phyloP scores from a whole-genome alignment of 345 rosid genomes.

The Linum tenue region DNA sequence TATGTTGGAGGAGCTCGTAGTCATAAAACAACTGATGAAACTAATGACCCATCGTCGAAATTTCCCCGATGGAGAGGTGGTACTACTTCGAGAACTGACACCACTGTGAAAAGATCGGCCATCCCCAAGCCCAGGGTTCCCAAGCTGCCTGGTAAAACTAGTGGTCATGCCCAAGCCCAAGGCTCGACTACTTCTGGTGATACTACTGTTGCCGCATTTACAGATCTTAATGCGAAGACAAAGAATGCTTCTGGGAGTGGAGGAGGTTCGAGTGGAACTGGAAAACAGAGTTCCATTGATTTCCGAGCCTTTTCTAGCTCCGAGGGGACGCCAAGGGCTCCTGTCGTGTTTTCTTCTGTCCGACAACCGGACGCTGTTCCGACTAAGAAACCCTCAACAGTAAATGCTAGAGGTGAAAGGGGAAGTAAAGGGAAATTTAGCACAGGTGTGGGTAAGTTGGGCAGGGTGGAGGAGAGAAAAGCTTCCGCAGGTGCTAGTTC shows the following conservation, averaged over 20 bases:
- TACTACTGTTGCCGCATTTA: constrained; percentile 20
- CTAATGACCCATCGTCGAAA: constrained; percentile 33
- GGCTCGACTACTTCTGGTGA: no score
- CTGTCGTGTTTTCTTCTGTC: constrained; percentile 41
- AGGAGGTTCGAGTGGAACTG: constrained; percentile 24
- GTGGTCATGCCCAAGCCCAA: no score
- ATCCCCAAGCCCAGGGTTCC: constrained; percentile 44
- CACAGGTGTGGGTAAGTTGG: constrained; percentile 37
- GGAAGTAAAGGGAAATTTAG: constrained; percentile 36
- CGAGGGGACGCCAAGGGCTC: constrained; percentile 36
- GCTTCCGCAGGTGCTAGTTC: constrained; percentile 15
- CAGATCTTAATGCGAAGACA: constrained; percentile 32
- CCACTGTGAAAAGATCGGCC: constrained; percentile 48
- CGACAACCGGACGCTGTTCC: constrained; percentile 25
- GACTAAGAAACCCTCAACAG: constrained; percentile 15
- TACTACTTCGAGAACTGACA: constrained; percentile 31
- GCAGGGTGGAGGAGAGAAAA: constrained; percentile 47
- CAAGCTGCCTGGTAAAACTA: constrained; percentile 28
- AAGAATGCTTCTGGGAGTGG: constrained; percentile 24
- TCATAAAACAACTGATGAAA: constrained; percentile 29
- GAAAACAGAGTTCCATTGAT: constrained; percentile 26
- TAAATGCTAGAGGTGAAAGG: constrained; percentile 29
- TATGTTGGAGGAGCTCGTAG: constrained; percentile 44
- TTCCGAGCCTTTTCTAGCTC: constrained; percentile 31
- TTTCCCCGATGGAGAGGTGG: constrained; percentile 47